Base-by-base conservation (phyloP, 495 filamentous ascomycete species). In the Articulospora tetracladia region DNA sequence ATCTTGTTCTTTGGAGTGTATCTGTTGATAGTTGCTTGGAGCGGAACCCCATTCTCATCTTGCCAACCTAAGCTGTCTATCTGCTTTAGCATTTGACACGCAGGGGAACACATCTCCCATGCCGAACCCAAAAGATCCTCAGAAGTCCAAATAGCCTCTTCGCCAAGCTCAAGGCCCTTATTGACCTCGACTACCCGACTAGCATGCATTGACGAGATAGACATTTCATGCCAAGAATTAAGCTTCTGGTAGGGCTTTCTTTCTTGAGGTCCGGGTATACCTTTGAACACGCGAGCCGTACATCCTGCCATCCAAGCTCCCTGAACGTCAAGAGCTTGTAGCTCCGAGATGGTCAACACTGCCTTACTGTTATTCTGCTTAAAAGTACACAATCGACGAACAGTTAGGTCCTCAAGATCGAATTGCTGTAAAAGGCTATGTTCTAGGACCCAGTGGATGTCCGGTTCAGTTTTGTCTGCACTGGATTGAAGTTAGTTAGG, bases 181-280 rank as follows among this genome's bases (percentile, higher is more conserved):
- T 82, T 80, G 62, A 75, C 57, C 13, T 65, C n/a, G 28, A 78
- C 67, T 0, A 69, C 34, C 1, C 60, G 27, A 10, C 75, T 70
- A 12, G 67, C 34, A 0, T 53, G 51, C 4, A 63, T 39, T 10
- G 69, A 75, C 2, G 73, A 57, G 19, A 82, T 60, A 1, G 69
- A 65, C 11, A 65, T 72, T 58, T 81, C 75, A 26, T 76, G 77
- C 78, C 77, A 82, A 12, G 11, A 22, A 19, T 26, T 47, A 13
- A 57, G 36, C n/a, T 57, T 60, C 17, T 57, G 52, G 50, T 2
- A 64, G 39, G n/a, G 68, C 25, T 15, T 66, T 49, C 13, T 8
- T 36, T 51, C 61, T 52, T 11, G 41, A 41, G 23, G 46, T 23
- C n/a, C 58, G 44, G 25, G 59, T 10, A 47, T 10, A 10, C 34